phyloP scores from a whole-genome alignment of 306 rosid species.

The Trifolium pratense region DNA sequence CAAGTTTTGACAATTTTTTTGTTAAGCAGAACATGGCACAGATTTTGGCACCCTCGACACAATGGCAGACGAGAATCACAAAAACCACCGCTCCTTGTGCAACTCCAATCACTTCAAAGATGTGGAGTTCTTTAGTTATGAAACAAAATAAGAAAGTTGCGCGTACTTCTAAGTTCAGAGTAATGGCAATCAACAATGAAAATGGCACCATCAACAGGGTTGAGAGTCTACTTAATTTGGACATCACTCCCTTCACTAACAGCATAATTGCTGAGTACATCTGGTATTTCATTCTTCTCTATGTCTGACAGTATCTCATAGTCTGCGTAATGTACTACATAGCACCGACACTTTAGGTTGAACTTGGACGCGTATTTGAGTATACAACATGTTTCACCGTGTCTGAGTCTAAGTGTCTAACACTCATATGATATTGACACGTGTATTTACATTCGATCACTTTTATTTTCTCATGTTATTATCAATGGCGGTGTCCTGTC shows the following conservation, averaged over 20 bases:
- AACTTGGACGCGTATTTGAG: too few species aligned
- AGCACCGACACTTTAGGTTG: too few species aligned
- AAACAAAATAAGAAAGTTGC: slow-evolving; percentile 74
- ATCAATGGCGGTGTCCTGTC: neutral
- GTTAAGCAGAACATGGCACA: slow-evolving; percentile 81
- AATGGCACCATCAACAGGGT: slow-evolving; percentile 75
- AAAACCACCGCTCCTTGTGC: slow-evolving; percentile 54
- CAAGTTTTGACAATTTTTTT: neutral
- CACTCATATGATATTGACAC: too few species aligned
- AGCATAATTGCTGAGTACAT: slow-evolving; percentile 96
- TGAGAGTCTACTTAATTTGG: slow-evolving; percentile 77
- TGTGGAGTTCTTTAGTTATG: slow-evolving; percentile 75
- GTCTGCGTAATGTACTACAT: neutral
- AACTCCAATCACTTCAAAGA: slow-evolving; percentile 64
- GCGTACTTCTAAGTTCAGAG: slow-evolving; percentile 67
- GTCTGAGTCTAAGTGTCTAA: too few species aligned
- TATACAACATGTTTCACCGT: too few species aligned
- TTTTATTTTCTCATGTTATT: neutral
- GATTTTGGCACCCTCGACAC: slow-evolving; percentile 92
- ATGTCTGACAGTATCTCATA: neutral
- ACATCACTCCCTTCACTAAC: slow-evolving; percentile 80
- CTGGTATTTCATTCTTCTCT: slow-evolving; percentile 59
- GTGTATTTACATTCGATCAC: too few species aligned
- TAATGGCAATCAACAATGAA: slow-evolving; percentile 63
- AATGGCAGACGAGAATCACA: slow-evolving; percentile 78